Conservation (phyloP, 1,284 basidiomycete species). For the Thecaphora frezii region DNA sequence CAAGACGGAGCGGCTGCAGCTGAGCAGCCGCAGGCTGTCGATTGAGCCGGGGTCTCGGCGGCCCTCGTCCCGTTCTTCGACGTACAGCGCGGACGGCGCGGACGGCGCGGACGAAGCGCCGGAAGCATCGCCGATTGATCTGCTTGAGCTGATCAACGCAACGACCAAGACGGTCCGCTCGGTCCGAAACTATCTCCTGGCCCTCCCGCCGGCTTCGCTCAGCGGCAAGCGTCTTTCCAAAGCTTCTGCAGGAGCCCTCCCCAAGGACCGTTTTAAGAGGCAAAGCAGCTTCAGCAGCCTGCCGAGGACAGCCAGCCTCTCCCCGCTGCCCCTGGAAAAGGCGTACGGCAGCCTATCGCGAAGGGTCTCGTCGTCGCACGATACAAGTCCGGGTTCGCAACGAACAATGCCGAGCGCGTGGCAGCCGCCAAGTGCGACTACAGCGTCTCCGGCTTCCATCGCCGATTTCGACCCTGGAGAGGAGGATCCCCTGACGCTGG, state of each 20-base stretch:
- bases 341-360: neutral
- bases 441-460: neutral
- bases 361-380: neutral
- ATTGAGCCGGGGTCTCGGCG: neutral
- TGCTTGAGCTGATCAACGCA: slow-evolving; percentile 17
- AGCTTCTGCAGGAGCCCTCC: slow-evolving; percentile 12
- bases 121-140: slow-evolving; percentile 1
- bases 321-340: slow-evolving; percentile 1
- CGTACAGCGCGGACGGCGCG: neutral
- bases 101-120: neutral
- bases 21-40: neutral
- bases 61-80: neutral
- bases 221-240: neutral
- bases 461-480: neutral
- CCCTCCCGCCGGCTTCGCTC: slow-evolving; percentile 19
- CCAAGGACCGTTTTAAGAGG: slow-evolving; percentile 28
- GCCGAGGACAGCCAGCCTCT: slow-evolving; percentile 8
- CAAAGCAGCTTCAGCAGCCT: slow-evolving; percentile 36
- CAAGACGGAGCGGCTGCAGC: neutral
- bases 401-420: neutral
- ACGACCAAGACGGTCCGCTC: slow-evolving; percentile 39
- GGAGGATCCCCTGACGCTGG: slow-evolving; percentile 67
- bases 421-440: neutral
- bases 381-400: neutral
- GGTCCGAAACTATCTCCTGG: slow-evolving; percentile 38